Conservation (phyloP, 345 rosid genomes). For the rapeseed (Brassica napus) region Da-Ae NC_063441.1:22756501-22757000, state of each 20-base stretch:
- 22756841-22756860: conserved; percentile 24
- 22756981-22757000: background rate
- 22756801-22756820: conserved; percentile 42
- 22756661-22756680: background rate
- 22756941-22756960: background rate
- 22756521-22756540: background rate
- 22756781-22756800: conserved; percentile 24
- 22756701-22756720: conserved; percentile 17
- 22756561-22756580: background rate
- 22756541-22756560: too few relatives aligned
- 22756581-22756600: background rate
- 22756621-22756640: background rate
- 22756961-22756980: background rate
- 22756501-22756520: background rate
- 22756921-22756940: background rate
- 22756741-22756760: background rate
- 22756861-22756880: background rate
- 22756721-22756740: conserved; percentile 14
- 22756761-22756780: background rate
- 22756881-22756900: background rate
- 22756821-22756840: conserved; percentile 48
- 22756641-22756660: background rate
- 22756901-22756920: background rate
- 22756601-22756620: background rate
- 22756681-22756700: background rate